These are phyloP conservation scores for Hysterangium stoloniferum DNA, from an alignment of 768 basidiomycete genomes.

Conservation along the genomic window DNA sequence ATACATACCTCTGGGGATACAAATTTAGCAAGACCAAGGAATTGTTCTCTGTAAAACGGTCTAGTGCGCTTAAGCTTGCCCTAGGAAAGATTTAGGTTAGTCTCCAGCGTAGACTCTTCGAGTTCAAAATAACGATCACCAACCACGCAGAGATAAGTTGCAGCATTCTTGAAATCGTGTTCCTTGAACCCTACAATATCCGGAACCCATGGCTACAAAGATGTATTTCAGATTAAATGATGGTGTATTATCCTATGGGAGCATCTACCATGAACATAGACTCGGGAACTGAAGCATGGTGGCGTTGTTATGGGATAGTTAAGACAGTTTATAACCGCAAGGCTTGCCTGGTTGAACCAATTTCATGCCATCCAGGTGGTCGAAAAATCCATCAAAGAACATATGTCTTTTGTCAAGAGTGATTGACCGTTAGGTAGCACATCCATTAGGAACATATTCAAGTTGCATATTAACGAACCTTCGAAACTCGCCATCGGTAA, in stretches of 20 bases:
- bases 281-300: constrained; percentile 13
- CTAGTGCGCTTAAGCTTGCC: constrained; percentile 55
- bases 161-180: constrained; percentile 25
- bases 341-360: constrained; percentile 39
- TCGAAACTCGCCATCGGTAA: constrained; percentile 53
- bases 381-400: constrained; percentile 62
- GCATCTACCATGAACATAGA: constrained; percentile 42
- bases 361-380: constrained; percentile 58
- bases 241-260: not conserved
- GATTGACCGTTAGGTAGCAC: no score
- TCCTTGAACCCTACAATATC: constrained; percentile 28
- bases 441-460: no score
- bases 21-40: constrained; percentile 49
- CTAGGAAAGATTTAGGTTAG: constrained; percentile 23
- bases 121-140: constrained; percentile 7
- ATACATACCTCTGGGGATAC: constrained; percentile 44
- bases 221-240: not conserved
- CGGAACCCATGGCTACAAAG: constrained; percentile 26
- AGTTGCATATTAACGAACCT: constrained; percentile 20
- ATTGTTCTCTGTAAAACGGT: constrained; percentile 57
- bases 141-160: constrained; percentile 23
- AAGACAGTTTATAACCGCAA: constrained; percentile 27
- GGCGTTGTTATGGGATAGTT: not conserved
- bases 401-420: constrained; percentile 30
- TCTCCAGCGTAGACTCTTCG: not conserved